Evolutionary conservation across 352 stramenopile species (phyloP).

Genomic region (Phytopythium litorale): DNA sequence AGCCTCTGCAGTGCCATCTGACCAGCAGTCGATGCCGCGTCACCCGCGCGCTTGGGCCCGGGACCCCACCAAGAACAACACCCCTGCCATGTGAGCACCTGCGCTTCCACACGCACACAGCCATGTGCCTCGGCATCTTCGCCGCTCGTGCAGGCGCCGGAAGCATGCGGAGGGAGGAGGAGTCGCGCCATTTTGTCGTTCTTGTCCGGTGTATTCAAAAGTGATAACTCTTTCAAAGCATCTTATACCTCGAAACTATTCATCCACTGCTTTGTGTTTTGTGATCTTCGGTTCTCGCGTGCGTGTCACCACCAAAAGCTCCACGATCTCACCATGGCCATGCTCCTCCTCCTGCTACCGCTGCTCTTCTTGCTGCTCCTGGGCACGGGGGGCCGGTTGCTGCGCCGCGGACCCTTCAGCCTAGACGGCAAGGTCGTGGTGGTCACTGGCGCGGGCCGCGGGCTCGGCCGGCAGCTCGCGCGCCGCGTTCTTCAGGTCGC

Average conservation of each 20-base stretch:
- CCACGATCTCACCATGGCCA: background rate
- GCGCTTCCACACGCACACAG: background rate
- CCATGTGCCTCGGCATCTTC: background rate
- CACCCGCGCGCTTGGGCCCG: background rate
- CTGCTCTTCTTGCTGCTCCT: background rate
- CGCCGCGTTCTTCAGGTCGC: conserved; percentile 24
- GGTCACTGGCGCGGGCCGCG: conserved; percentile 57
- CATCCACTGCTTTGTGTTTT: background rate
- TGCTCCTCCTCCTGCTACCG: background rate
- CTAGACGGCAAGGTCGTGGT: conserved; percentile 52
- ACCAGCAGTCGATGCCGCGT: background rate
- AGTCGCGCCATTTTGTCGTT: background rate
- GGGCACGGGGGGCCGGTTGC: background rate
- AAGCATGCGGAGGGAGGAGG: no score
- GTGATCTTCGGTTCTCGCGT: background rate
- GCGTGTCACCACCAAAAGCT: background rate
- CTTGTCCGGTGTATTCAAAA: background rate
- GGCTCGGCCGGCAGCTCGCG: conserved; percentile 49
- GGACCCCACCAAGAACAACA: background rate
- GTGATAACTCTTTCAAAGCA: background rate
- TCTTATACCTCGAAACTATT: background rate
- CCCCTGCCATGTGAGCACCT: background rate
- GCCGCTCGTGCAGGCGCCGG: no score
- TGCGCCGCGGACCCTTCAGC: conserved; percentile 19
- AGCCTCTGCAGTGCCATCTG: background rate